Base-by-base conservation (phyloP, 2,329 filamentous ascomycete genomes). In the Xylaria sp. region DNA sequence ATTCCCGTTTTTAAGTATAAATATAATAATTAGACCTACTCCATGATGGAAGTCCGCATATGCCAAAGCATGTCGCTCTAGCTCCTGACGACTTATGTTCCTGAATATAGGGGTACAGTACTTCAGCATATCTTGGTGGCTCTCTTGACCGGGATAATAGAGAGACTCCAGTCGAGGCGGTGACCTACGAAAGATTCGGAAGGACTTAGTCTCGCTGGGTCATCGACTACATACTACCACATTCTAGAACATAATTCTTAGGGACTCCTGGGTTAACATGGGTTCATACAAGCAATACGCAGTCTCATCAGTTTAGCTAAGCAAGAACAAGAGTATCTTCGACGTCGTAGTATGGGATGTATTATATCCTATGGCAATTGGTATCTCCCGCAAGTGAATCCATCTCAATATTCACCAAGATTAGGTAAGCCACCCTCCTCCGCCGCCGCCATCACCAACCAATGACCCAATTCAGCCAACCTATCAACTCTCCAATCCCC, bases 381-480 rank as follows among this genome's bases (percentile, higher is more conserved):
- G 15, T 45, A 36, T 50, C 33, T 59, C 47, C 22, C 42, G 13
- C 39, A 27, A 56, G 33, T 51, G 29, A 9, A 49, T 49, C 27
- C 5, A 54, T 39, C 31, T 53, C 56, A 53, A n/a, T 33, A 58
- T 57, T 47, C 53, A 31, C 49, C 50, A 60, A 56, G 27, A 60
- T 25, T n/a, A 1, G 25, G 47, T 20, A 42, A n/a, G 15, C 42
- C 3, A 31, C 36, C 29, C 33, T 36, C 47, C 22, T 44, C 42
- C 17, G 17, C 42, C n/a, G 36, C 9, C 25, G 13, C 22, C 25
- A 25, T 27, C n/a, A 27, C 20, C 47, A n/a, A 13, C 20, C 42
- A 44, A 55, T 22, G 27, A n/a, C n/a, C n/a, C 31, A 38, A 9
- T 45, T 33, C 36, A 57, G 22, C 31, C 20, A 47, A 20, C 45